Conservation (phyloP, 257 asterid genomes). For the Pogostemon cablin region DNA sequence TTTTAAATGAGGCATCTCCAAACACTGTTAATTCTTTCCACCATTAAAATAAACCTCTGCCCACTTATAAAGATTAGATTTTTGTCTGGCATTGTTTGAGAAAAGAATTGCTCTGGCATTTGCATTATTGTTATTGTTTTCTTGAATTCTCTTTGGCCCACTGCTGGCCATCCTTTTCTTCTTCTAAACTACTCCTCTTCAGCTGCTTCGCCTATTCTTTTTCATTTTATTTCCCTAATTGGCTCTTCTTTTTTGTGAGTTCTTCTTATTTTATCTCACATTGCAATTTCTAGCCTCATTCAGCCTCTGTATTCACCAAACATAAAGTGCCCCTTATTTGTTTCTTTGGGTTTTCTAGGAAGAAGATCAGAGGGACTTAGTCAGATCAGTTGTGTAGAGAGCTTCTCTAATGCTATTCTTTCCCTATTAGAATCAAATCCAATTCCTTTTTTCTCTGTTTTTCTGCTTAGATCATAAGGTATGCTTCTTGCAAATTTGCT, state of each 20-base stretch:
- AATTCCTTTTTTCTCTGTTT: conserved; percentile 1
- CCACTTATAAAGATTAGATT: conserved; percentile 50
- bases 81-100: conserved; percentile 60
- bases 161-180: conserved; percentile 48
- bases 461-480: conserved; percentile 35
- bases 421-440: conserved; percentile 11
- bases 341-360: conserved; percentile 56
- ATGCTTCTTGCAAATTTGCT: conserved; percentile 33
- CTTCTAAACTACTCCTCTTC: conserved; percentile 61
- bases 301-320: conserved; percentile 40
- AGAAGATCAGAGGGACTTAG: conserved; percentile 63
- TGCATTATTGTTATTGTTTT: conserved; percentile 42
- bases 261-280: conserved; percentile 45
- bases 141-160: conserved; percentile 59
- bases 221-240: not conserved
- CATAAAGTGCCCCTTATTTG: conserved; percentile 41
- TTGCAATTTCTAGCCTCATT: conserved; percentile 58
- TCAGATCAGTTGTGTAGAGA: conserved; percentile 48
- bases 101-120: conserved; percentile 28
- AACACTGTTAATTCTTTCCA: conserved; percentile 28
- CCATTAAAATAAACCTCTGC: conserved; percentile 19
- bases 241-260: conserved; percentile 37
- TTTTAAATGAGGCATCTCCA: conserved; percentile 35
- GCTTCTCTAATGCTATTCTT: conserved; percentile 26
- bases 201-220: conserved; percentile 38